Evolutionary conservation across 805 yeast genomes (phyloP).

Genomic region (Candida dendrica): DNA sequence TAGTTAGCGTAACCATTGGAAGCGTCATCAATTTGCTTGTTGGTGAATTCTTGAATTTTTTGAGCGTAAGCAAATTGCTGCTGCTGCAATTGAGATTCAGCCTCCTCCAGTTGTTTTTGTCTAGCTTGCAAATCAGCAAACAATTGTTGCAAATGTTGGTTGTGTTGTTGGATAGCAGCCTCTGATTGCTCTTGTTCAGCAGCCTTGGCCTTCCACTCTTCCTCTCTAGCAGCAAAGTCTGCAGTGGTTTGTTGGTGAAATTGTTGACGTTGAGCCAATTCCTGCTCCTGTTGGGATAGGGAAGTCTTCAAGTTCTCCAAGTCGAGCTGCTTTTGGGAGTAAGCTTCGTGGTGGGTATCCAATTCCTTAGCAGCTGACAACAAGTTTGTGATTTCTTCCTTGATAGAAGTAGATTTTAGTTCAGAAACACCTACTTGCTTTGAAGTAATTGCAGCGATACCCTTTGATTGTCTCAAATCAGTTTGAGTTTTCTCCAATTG

Average conservation of each 20-base stretch:
- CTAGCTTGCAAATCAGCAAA: constrained; percentile 28
- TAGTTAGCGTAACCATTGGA: constrained; percentile 12
- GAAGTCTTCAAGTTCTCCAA: constrained; percentile 21
- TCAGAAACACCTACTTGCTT: constrained; percentile 67
- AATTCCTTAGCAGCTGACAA: constrained; percentile 26
- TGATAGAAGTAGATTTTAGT: constrained; percentile 37
- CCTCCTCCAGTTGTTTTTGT: constrained; percentile 29
- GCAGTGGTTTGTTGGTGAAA: constrained; percentile 10
- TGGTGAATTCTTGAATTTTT: constrained; percentile 31
- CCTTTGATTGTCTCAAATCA: constrained; percentile 55
- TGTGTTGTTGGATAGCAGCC: constrained; percentile 28
- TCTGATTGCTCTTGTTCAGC: constrained; percentile 29
- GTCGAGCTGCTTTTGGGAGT: constrained; percentile 28
- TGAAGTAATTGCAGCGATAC: constrained; percentile 55
- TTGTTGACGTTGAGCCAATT: constrained; percentile 23
- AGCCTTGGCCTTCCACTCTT: constrained; percentile 25
- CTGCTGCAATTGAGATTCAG: constrained; percentile 32
- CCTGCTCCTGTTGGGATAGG: constrained; percentile 30
- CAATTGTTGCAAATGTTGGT: constrained; percentile 26
- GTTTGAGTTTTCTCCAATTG: constrained; percentile 45
- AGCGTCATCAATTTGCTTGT: constrained; percentile 30
- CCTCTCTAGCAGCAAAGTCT: constrained; percentile 12
- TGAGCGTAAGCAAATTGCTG: constrained; percentile 31
- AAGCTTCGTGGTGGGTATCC: constrained; percentile 30
- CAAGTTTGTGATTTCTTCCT: constrained; percentile 30